Evolutionary conservation across 805 yeast genomes (phyloP).

Genomic region (Yamadazyma phyllophila): DNA sequence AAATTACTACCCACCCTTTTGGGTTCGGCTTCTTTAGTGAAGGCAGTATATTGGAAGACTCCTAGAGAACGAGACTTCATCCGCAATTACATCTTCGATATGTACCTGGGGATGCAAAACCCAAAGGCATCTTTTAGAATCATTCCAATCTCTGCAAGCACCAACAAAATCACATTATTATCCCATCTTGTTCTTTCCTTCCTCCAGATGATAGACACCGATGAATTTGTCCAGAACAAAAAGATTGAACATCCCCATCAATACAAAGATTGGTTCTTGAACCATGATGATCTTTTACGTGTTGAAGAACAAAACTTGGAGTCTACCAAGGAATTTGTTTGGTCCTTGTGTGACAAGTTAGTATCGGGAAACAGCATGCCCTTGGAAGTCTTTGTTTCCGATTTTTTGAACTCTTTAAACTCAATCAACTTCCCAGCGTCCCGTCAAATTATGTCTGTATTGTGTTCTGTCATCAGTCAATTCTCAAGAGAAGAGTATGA

Average conservation of each 20-base stretch:
- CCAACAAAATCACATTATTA: background rate
- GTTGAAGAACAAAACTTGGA: background rate
- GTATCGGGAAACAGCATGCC: conserved; percentile 3
- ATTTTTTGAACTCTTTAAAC: background rate
- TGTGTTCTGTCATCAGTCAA: background rate
- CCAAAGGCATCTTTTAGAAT: conserved; percentile 4
- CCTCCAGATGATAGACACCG: conserved; percentile 2
- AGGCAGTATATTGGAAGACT: conserved; percentile 4
- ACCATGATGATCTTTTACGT: background rate
- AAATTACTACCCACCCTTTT: background rate
- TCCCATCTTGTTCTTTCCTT: conserved; percentile 5
- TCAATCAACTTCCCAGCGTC: background rate
- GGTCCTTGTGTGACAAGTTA: conserved; percentile 1
- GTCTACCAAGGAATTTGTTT: background rate
- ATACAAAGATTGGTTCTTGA: background rate
- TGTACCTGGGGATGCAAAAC: background rate
- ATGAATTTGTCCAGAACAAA: background rate
- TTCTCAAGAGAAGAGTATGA: background rate
- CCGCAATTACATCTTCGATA: background rate
- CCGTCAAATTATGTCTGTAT: background rate
- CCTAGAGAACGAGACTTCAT: conserved; percentile 11
- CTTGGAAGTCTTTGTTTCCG: conserved; percentile 4
- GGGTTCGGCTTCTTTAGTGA: background rate
- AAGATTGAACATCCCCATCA: background rate
- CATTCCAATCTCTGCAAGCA: background rate